Evolutionary conservation across 1,284 basidiomycete genomes (phyloP).

Genomic region (Chalciporus piperatoides): DNA sequence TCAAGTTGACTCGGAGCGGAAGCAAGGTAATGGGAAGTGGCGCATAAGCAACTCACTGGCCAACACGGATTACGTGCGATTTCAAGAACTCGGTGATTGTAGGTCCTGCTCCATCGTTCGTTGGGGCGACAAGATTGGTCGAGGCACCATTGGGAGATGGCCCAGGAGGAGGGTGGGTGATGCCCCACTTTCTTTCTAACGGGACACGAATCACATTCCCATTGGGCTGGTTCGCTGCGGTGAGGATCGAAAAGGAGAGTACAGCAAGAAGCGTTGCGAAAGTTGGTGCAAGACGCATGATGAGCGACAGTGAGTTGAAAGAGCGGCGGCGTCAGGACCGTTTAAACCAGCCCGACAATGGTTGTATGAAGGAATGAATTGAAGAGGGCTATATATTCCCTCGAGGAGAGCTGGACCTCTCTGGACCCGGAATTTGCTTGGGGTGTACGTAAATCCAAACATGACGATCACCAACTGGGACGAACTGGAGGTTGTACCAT

Average conservation of each 20-base stretch:
- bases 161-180: slow-evolving; percentile 3
- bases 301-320: slow-evolving; percentile 1
- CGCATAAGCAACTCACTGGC: slow-evolving; percentile 15
- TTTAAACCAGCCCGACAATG: not conserved
- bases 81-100: slow-evolving; percentile 15
- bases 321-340: not conserved
- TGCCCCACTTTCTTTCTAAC: slow-evolving; percentile 23
- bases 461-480: not conserved
- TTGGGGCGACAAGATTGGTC: not conserved
- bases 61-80: slow-evolving; percentile 13
- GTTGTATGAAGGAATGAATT: not conserved
- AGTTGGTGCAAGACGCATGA: slow-evolving; percentile 17
- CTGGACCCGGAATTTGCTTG: too few species aligned
- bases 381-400: not conserved
- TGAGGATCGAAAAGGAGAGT: slow-evolving; percentile 14
- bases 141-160: not conserved
- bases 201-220: slow-evolving; percentile 17
- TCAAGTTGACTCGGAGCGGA: not conserved
- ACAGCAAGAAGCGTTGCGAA: slow-evolving; percentile 12
- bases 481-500: too few species aligned
- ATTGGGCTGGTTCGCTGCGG: slow-evolving; percentile 1
- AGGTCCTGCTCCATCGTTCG: not conserved
- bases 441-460: too few species aligned
- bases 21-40: not conserved
- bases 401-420: not conserved